Evolutionary conservation across 2,329 filamentous ascomycete species (phyloP).

Genomic region (Geosmithia flava): DNA sequence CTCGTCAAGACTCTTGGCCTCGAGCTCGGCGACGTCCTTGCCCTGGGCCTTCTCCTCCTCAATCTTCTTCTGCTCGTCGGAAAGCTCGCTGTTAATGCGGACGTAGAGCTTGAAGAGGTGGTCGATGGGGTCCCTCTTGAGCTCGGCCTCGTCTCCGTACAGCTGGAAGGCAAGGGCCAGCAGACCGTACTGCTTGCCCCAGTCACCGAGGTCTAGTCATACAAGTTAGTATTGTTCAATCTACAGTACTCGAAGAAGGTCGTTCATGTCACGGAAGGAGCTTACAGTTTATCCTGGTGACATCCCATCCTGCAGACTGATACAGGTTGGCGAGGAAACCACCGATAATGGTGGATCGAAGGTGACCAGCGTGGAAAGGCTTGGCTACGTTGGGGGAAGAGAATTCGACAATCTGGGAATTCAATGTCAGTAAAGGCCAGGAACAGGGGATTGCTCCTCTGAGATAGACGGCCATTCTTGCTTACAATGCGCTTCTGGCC

Average conservation of each 20-base stretch:
- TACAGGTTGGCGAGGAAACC: slow-evolving; percentile 66
- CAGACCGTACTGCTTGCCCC: slow-evolving; percentile 68
- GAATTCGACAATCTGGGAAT: slow-evolving; percentile 57
- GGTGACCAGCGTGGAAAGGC: slow-evolving; percentile 68
- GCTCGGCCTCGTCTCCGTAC: slow-evolving; percentile 61
- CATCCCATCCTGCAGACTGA: slow-evolving; percentile 59
- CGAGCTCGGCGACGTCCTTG: slow-evolving; percentile 32
- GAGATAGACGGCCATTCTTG: background rate
- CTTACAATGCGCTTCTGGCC: slow-evolving; percentile 46
- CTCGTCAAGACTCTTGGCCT: slow-evolving; percentile 53
- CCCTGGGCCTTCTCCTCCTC: slow-evolving; percentile 42
- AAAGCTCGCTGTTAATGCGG: slow-evolving; percentile 57
- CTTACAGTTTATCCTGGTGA: slow-evolving; percentile 52
- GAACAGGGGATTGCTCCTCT: background rate
- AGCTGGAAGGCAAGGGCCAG: slow-evolving; percentile 63
- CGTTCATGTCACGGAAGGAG: background rate
- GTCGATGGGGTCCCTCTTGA: slow-evolving; percentile 64
- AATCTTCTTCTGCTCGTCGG: slow-evolving; percentile 53
- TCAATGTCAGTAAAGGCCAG: background rate
- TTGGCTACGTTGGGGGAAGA: slow-evolving; percentile 81
- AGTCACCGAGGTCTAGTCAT: slow-evolving; percentile 56
- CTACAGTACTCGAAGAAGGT: too few species aligned
- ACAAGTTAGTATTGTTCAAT: background rate
- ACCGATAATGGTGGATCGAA: slow-evolving; percentile 69
- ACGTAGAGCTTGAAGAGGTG: slow-evolving; percentile 77